Conservation (phyloP, 306 rosid genomes). For the Arachis hypogaea region DNA sequence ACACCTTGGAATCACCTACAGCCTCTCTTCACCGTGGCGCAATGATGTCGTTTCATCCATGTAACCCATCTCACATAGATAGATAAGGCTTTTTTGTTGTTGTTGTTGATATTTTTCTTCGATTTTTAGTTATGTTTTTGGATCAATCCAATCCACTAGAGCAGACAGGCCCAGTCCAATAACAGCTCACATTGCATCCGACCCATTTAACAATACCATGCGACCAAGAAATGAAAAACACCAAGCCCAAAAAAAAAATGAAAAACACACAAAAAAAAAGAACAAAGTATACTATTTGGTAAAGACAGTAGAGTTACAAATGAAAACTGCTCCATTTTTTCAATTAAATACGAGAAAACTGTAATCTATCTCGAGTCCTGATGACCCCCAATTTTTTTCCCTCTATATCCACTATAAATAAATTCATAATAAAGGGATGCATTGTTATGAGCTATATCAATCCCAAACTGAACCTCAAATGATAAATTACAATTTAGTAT, state of each 20-base stretch:
- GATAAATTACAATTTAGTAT: constrained; percentile 16
- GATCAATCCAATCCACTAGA: background rate
- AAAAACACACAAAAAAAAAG: background rate
- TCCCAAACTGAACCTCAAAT: background rate
- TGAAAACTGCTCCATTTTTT: background rate
- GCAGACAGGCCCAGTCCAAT: background rate
- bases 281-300: constrained; percentile 11
- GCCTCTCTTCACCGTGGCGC: too few relatives aligned
- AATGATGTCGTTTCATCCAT: too few relatives aligned
- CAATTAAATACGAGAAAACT: background rate
- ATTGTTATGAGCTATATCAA: constrained; percentile 3
- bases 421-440: background rate
- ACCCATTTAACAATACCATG: background rate
- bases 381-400: background rate
- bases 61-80: too few relatives aligned
- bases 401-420: constrained; percentile 1
- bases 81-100: too few relatives aligned
- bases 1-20: too few relatives aligned
- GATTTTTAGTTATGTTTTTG: too few relatives aligned
- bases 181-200: background rate
- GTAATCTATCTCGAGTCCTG: background rate
- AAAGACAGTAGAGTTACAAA: background rate
- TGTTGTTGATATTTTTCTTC: too few relatives aligned
- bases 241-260: too few relatives aligned
- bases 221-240: background rate